Base-by-base conservation (phyloP, 1,139 yeast genomes). In the Debaryomyces sp. region DNA sequence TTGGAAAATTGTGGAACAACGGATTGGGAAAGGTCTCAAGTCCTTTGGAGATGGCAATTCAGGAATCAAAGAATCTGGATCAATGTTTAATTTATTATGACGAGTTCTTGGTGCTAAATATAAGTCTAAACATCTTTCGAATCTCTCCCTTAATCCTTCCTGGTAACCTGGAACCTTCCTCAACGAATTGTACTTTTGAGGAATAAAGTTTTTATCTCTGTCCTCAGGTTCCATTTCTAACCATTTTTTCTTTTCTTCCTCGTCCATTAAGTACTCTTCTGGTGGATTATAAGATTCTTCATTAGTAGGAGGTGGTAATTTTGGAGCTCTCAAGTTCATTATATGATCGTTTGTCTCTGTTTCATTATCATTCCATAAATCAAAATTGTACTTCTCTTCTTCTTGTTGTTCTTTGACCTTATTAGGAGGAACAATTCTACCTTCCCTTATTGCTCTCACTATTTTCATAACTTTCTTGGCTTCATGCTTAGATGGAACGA, bases 251-350 rank as follows among this genome's bases (percentile, higher is more conserved):
- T 73, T 74, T 64, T 94, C 99, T 62, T 91, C 94, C 47, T 84
- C 88, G 12, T 84, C 85, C 53, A 89, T 73, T 57, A 94, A 70
- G 63, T 94, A 94, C 73, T 94, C 99, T 64, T 81, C 97, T 12
- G 99, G 99, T 41, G 99, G 99, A 63, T 94, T 94, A 69, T 94
- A 94, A 59, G 96, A 86, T 71, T 94, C 97, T 59, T 92, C 99
- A 64, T 95, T 85, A 1, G 97, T 90, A 52, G 99, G 99, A 41
- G 98, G 98, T 17, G 96, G 84, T 61, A 91, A 63, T 67, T 94
- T 94, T 35, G 99, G 99, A 18, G 99, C 99, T 64, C 97, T 83
- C 58, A 92, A 75, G 55, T 84, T 90, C 97, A 91, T 91, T 37
- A 91, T 77, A 68, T 92, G 97, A 58, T 81, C 85, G 35, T 68